Evolutionary conservation across 352 stramenopile species (phyloP), one percentile per base, ranked within the genome.

Genomic region (Phytophthora pistaciae): DNA sequence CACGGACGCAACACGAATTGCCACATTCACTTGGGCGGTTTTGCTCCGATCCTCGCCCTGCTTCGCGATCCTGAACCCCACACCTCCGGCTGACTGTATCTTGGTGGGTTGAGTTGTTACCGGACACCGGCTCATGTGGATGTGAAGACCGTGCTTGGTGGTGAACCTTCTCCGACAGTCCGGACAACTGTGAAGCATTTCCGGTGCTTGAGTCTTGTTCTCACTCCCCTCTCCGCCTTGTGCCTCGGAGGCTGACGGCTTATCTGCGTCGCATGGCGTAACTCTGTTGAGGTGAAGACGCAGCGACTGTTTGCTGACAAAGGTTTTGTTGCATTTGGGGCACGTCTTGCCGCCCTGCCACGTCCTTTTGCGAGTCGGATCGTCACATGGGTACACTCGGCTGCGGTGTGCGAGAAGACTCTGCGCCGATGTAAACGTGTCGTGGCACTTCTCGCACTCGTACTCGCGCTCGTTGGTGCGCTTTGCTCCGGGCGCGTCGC

Each of bases 291-390:
- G 50, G 50, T 72, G 64, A 16, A 50, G 11, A 18, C 56, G 59
- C 36, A 72, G 46, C 5, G 18, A 29, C 53, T 68, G 62, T 6
- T 27, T 23, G 25, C n/a, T 66, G 14, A n/a, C 7, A 25, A 72
- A 72, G 6, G 56, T 72, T 40, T n/a, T 61, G 48, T 57, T 20
- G 57, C 48, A 72, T n/a, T 72, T 72, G 25, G 56, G 64, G 42
- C 64, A 72, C 14, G 56, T 72, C 31, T 61, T 66, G 25, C 21
- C 20, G 55, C 50, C 48, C 31, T 25, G 21, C 33, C 36, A 14
- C 42, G 42, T 23, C 8, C 42, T 50, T 21, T 9, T 50, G 42
- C 7, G 42, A 23, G 42, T 53, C 18, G 44, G 20, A 23, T 58
- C 55, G n/a, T 70, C 55, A 14, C 54, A 64, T 13, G 54, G 9